Evolutionary conservation across 1,284 basidiomycete species (phyloP).

Genomic region (Rhodotorula glutinis): DNA sequence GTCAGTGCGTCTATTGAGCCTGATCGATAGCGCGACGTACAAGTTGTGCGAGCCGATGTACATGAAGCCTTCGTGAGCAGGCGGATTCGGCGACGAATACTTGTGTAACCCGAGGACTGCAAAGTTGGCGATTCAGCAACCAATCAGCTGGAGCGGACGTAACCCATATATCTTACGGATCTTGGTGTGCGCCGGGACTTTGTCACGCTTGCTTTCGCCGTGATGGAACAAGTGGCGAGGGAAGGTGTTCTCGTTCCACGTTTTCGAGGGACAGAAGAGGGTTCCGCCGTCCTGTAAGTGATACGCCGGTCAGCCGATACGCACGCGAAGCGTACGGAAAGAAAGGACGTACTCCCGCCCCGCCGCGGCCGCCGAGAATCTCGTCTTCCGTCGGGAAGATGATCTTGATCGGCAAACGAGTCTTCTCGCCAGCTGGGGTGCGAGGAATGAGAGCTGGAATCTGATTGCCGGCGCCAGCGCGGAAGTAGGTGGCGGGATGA

Average conservation of each 20-base stretch:
- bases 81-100: not conserved
- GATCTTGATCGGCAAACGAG: conserved; percentile 29
- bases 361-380: conserved; percentile 11
- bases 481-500: conserved; percentile 20
- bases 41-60: conserved; percentile 40
- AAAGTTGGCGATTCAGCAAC: no score
- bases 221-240: conserved; percentile 25
- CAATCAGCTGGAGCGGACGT: no score
- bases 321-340: no score
- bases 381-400: conserved; percentile 32
- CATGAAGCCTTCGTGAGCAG: conserved; percentile 29
- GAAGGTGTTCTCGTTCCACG: conserved; percentile 10
- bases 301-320: not conserved
- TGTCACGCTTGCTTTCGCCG: conserved; percentile 26
- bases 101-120: conserved; percentile 34
- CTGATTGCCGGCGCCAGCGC: not conserved
- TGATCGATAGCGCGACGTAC: not conserved
- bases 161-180: conserved; percentile 21
- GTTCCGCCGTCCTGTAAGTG: conserved; percentile 26
- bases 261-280: conserved; percentile 26
- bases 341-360: conserved; percentile 5
- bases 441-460: not conserved
- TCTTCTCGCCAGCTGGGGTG: not conserved
- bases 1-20: not conserved
- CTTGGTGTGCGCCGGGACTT: conserved; percentile 35